These are phyloP conservation scores for Physcomitrium patens DNA, from an alignment of 225 moss, liverwort and hornwort genomes.

Conservation along the genomic window DNA sequence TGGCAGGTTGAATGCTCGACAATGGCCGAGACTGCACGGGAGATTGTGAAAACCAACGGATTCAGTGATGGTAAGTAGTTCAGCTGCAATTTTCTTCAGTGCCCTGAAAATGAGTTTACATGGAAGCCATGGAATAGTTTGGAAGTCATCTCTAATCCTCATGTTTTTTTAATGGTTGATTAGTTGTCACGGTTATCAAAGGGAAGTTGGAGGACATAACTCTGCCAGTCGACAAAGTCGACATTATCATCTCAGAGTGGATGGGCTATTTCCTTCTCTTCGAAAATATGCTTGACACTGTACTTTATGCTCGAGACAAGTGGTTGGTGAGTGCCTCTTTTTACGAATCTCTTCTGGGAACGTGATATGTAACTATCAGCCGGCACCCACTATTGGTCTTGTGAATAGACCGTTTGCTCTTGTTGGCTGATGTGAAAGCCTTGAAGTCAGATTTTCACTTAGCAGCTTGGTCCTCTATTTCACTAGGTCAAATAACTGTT, in stretches of 20 bases:
- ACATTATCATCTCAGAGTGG: slow-evolving; percentile 98
- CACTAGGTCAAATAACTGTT: background rate
- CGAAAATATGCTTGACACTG: slow-evolving; percentile 98
- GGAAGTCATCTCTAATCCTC: too few relatives aligned
- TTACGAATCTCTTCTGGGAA: slow-evolving; percentile 5
- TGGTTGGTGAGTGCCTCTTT: slow-evolving; percentile 74
- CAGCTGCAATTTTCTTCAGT: too few relatives aligned
- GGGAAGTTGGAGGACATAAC: slow-evolving; percentile 96
- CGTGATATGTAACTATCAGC: background rate
- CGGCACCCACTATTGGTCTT: background rate
- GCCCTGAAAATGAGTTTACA: too few relatives aligned
- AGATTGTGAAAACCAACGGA: too few relatives aligned
- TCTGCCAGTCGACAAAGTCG: slow-evolving; percentile 77
- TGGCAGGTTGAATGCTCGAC: too few relatives aligned
- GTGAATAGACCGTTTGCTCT: background rate
- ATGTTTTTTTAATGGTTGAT: slow-evolving; percentile 14
- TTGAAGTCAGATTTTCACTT: background rate
- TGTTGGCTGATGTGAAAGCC: background rate
- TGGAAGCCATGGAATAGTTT: too few relatives aligned
- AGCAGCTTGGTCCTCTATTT: background rate
- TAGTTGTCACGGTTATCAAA: slow-evolving; percentile 94
- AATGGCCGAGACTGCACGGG: too few relatives aligned
- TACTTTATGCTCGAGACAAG: slow-evolving; percentile 92
- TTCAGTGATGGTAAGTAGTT: too few relatives aligned
- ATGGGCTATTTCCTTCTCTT: slow-evolving; percentile 99